Evolutionary conservation across 2,329 filamentous ascomycete genomes (phyloP).

Genomic region (Boeremia lycopersici): DNA sequence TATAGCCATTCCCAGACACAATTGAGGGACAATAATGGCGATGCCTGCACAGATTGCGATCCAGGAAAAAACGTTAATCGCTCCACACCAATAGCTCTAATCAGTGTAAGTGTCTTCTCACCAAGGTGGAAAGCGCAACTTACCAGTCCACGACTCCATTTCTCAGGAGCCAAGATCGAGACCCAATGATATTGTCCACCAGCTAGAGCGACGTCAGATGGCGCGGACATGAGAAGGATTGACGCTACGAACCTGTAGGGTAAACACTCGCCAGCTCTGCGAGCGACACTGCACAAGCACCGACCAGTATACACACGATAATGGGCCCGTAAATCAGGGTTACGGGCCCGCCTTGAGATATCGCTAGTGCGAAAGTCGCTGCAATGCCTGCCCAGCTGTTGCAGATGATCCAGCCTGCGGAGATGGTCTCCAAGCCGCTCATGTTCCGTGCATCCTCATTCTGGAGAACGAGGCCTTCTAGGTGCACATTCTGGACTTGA

Average conservation of each 20-base stretch:
- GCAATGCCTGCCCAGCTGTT: conserved; percentile 26
- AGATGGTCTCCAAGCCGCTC: conserved; percentile 21
- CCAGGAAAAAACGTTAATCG: conserved; percentile 25
- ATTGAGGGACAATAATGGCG: conserved; percentile 24
- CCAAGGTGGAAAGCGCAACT: neutral
- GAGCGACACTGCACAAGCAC: conserved; percentile 18
- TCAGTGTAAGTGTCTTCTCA: neutral
- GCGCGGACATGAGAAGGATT: neutral
- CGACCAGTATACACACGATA: conserved; percentile 20
- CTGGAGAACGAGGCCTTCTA: conserved; percentile 16
- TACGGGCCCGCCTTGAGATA: conserved; percentile 19
- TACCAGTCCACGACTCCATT: conserved; percentile 18
- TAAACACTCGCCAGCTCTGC: conserved; percentile 42
- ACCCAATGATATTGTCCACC: conserved; percentile 33
- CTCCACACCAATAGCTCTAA: conserved; percentile 25
- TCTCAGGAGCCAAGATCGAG: conserved; percentile 51
- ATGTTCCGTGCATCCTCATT: conserved; percentile 15
- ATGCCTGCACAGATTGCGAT: conserved; percentile 22
- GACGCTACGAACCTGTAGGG: conserved; percentile 24
- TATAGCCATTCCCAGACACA: conserved; percentile 15
- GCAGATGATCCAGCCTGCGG: conserved; percentile 24
- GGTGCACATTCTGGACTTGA: conserved; percentile 7
- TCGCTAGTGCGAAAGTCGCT: conserved; percentile 20
- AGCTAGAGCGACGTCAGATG: conserved; percentile 1
- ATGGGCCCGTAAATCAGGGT: conserved; percentile 23